phyloP scores from a whole-genome alignment of 2,329 filamentous ascomycete species.

The Xylaria sp. region DNA sequence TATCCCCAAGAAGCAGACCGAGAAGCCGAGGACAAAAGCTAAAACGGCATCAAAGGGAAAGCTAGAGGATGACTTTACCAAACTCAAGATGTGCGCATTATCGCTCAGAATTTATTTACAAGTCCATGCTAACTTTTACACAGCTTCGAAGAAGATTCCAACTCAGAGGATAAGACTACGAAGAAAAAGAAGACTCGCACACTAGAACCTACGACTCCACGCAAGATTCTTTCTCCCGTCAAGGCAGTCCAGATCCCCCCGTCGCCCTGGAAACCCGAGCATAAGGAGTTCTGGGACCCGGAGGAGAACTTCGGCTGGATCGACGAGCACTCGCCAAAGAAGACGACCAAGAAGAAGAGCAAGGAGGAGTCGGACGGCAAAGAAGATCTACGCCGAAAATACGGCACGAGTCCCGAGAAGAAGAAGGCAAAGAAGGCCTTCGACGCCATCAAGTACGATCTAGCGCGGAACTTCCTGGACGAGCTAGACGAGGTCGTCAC shows the following conservation, averaged over 20 bases:
- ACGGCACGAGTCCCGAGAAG: constrained; percentile 33
- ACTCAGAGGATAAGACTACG: constrained; percentile 16
- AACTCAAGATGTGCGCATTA: constrained; percentile 29
- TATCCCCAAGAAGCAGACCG: constrained; percentile 15
- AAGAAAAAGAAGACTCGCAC: constrained; percentile 13
- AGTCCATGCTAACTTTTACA: constrained; percentile 1
- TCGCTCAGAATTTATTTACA: background rate
- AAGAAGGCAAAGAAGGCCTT: constrained; percentile 55
- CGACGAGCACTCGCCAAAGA: constrained; percentile 31
- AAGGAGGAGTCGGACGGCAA: constrained; percentile 1
- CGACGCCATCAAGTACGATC: constrained; percentile 52
- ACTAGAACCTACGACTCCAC: constrained; percentile 26
- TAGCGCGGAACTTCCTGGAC: constrained; percentile 59
- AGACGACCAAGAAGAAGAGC: constrained; percentile 16
- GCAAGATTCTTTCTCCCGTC: constrained; percentile 26
- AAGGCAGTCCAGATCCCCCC: constrained; percentile 27
- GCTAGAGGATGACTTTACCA: constrained; percentile 30
- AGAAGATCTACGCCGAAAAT: constrained; percentile 27
- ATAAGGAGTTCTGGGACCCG: constrained; percentile 33
- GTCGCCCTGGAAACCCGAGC: constrained; percentile 31
- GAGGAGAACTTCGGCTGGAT: constrained; percentile 33
- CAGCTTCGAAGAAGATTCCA: constrained; percentile 28
- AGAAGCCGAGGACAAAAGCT: constrained; percentile 15
- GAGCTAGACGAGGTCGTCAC: constrained; percentile 67
- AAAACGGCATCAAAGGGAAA: constrained; percentile 17